phyloP scores from a whole-genome alignment of 306 rosid species.

The Corylus avellana region DNA sequence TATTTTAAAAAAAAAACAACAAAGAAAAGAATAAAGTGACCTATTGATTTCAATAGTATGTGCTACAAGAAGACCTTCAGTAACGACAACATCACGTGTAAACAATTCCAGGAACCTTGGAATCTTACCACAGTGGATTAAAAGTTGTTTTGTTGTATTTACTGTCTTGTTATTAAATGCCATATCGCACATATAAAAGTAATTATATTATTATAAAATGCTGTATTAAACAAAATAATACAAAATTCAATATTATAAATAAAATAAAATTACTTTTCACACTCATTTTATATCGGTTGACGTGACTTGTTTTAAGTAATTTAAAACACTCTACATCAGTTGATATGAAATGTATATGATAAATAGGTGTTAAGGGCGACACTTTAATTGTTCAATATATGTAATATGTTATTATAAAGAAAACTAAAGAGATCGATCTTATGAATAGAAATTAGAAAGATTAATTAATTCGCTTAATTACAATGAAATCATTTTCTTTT shows the following conservation, averaged over 20 bases:
- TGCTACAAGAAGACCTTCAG: too few species aligned
- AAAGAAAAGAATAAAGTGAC: too few species aligned
- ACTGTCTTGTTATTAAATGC: neutral
- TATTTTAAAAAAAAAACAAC: too few species aligned
- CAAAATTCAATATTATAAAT: too few species aligned
- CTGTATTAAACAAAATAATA: neutral
- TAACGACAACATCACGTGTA: neutral
- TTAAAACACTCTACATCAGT: too few species aligned
- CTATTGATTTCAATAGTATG: too few species aligned
- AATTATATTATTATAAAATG: neutral
- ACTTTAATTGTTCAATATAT: neutral
- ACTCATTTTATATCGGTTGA: too few species aligned
- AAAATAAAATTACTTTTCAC: neutral
- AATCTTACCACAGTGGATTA: neutral
- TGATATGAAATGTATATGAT: too few species aligned
- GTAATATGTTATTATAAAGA: neutral
- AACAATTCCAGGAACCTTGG: neutral
- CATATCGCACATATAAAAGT: neutral
- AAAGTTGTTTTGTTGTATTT: neutral
- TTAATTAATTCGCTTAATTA: too few species aligned
- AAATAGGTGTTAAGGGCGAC: too few species aligned
- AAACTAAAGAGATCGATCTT: neutral
- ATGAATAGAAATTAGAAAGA: too few species aligned
- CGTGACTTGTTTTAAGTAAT: too few species aligned
- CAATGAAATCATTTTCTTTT: conserved; percentile 9